Evolutionary conservation across 768 basidiomycete genomes (phyloP).

Genomic region (Tulasnella sp.): DNA sequence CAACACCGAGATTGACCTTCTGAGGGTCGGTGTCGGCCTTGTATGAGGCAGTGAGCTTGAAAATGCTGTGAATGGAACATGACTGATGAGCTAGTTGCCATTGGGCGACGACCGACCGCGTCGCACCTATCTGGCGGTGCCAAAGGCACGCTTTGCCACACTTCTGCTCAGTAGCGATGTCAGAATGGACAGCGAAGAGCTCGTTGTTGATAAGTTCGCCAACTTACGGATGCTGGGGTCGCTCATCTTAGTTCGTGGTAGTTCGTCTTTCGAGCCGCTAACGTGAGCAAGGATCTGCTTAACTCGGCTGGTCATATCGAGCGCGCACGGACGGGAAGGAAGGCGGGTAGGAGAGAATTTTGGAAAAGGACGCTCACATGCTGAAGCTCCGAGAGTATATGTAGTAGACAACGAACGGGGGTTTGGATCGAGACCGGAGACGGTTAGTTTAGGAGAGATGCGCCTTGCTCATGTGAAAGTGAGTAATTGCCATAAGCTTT

Average conservation of each 20-base stretch:
- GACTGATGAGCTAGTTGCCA: constrained; percentile 20
- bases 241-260: not conserved
- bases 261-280: constrained; percentile 5
- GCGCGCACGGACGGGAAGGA: not conserved
- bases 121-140: constrained; percentile 77
- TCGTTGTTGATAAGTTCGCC: not conserved
- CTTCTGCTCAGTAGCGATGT: constrained; percentile 17
- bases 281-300: constrained; percentile 22
- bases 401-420: not conserved
- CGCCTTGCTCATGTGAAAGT: constrained; percentile 2
- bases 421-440: not conserved
- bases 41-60: constrained; percentile 84
- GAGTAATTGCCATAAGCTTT: not conserved
- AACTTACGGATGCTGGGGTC: not conserved
- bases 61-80: constrained; percentile 50
- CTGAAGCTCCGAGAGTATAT: not conserved
- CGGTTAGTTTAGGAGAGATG: not conserved
- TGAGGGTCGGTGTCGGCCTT: constrained; percentile 65
- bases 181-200: not conserved
- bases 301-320: constrained; percentile 21
- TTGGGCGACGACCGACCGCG: not conserved
- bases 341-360: not conserved
- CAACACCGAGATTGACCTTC: constrained; percentile 89
- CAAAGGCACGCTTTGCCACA: constrained; percentile 66
- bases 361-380: not conserved